Evolutionary conservation across 257 asterid genomes (phyloP), one percentile per base, ranked within the genome.

Genomic region (Petrea volubilis): DNA sequence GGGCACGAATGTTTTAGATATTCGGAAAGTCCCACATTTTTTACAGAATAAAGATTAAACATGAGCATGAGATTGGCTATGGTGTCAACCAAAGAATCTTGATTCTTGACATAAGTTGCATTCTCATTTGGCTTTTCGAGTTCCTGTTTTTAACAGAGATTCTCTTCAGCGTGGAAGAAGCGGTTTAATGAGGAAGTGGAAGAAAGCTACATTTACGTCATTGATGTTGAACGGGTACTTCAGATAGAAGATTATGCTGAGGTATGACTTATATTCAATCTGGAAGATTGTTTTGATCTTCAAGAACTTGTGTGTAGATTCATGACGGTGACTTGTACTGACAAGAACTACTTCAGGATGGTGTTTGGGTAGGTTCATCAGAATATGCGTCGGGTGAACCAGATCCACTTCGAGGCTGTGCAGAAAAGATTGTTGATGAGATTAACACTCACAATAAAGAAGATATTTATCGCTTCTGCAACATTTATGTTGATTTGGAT

Each of bases 201-300:
- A 27, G 96, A 86, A 68, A 90, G 86, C 72, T 68, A 58, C 82
- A 64, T 91, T 27, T 84, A 81, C 79, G 78, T 74, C 29, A 78
- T 91, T 82, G 80, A 86, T 64, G 98, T 89, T 65, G 94, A 91
- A 58, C 78, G 86, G 66, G 80, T 88, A 51, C 95, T 94, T 71
- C 97, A 89, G 71, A 81, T 91, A 73, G 97, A 89, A 76, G 95
- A 91, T 82, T 88, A 87, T 86, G 84, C 89, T 66, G 97, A 94
- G 96, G 98, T 91, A 62, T 74, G 89, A 60, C 67, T 77, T 74
- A 58, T 64, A 43, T 75, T 78, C 63, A 17, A 10, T 67, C 69
- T 40, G 23, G n/a, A 53, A 60, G 17, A 24, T 24, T 28, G 10
- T 28, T 20, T 17, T 60, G 11, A 8, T 46, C 12, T 43, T 25